These are phyloP conservation scores for Cladosporium cucumerinum DNA, from an alignment of 2,329 filamentous ascomycete genomes.

Conservation along the genomic window DNA sequence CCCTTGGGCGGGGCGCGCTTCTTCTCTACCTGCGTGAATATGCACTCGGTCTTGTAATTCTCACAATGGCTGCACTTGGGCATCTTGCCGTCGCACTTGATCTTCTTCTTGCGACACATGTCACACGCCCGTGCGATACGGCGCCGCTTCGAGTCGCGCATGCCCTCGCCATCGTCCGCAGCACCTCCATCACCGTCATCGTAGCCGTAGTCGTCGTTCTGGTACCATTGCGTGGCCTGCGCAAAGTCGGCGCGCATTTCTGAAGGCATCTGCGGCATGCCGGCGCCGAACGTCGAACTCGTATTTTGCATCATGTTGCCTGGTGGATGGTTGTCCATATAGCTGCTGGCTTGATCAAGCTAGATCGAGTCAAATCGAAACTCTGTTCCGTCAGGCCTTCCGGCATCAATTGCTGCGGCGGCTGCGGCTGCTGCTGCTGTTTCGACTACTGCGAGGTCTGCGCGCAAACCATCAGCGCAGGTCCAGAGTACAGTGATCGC, in stretches of 20 bases:
- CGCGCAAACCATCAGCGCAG: not conserved
- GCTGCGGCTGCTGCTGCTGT: not conserved
- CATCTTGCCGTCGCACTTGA: constrained; percentile 96
- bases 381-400: not conserved
- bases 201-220: constrained; percentile 26
- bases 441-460: not conserved
- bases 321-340: not conserved
- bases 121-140: constrained; percentile 89
- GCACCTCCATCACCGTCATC: constrained; percentile 22
- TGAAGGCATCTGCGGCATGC: constrained; percentile 9
- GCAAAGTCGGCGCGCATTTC: constrained; percentile 13
- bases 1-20: constrained; percentile 96
- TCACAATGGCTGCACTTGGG: constrained; percentile 92
- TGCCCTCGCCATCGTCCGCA: constrained; percentile 26
- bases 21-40: constrained; percentile 98
- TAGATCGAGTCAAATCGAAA: not conserved
- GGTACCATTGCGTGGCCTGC: constrained; percentile 19
- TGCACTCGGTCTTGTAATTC: constrained; percentile 96
- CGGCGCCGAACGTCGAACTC: not conserved
- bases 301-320: constrained; percentile 2
- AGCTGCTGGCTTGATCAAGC: not conserved
- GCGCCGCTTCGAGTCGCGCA: constrained; percentile 74
- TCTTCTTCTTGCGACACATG: constrained; percentile 94
- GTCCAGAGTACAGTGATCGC: not conserved
- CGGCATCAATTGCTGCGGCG: not conserved